These are phyloP conservation scores for Ustulina deusta DNA, from an alignment of 2,329 filamentous ascomycete species.

Conservation along the genomic window DNA sequence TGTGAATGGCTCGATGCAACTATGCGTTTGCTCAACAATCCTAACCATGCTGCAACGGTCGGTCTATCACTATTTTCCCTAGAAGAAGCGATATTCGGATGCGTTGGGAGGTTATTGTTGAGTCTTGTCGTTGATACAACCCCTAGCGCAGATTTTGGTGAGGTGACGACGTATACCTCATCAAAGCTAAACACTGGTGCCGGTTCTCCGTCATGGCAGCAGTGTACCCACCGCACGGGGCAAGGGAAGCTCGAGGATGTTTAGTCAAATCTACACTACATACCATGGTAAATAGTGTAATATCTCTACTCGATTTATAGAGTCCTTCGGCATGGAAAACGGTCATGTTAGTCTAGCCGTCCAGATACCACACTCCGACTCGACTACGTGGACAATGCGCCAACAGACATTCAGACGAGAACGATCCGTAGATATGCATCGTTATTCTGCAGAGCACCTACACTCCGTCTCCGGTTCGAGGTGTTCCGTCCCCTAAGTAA, in stretches of 20 bases:
- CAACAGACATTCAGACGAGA: constrained; percentile 1
- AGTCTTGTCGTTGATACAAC: constrained; percentile 36
- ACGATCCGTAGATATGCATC: constrained; percentile 2
- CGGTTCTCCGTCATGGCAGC: constrained; percentile 45
- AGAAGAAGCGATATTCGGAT: constrained; percentile 23
- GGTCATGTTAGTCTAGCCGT: not conserved
- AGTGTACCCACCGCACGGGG: constrained; percentile 41
- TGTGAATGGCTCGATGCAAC: constrained; percentile 30
- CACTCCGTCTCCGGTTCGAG: not conserved
- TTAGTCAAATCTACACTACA: not conserved
- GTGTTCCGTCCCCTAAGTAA: not conserved
- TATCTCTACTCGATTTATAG: constrained; percentile 2
- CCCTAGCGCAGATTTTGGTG: constrained; percentile 43
- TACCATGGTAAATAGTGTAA: not conserved
- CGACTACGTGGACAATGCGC: not conserved
- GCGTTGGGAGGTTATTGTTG: constrained; percentile 35
- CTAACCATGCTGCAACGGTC: not conserved
- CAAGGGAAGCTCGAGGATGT: constrained; percentile 25
- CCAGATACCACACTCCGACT: not conserved
- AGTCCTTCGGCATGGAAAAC: not conserved
- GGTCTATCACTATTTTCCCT: constrained; percentile 25
- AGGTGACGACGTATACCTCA: constrained; percentile 45
- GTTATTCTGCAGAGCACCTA: not conserved
- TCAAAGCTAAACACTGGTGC: constrained; percentile 42
- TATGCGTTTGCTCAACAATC: constrained; percentile 20